These are phyloP conservation scores for Nissolia schottii DNA, from an alignment of 306 rosid genomes.

Conservation along the genomic window DNA sequence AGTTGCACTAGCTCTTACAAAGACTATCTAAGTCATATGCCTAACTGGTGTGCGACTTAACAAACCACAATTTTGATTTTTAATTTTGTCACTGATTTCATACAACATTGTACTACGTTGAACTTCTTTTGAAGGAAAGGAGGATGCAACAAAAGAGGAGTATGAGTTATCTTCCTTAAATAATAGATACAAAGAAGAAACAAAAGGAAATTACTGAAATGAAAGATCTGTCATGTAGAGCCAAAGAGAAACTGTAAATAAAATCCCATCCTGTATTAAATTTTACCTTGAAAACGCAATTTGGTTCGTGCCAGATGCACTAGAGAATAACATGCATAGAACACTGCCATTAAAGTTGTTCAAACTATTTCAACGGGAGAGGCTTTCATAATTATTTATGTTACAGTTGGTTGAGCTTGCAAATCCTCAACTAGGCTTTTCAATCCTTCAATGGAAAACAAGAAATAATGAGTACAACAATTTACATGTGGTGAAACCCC, in stretches of 20 bases:
- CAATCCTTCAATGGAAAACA: not conserved
- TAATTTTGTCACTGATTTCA: no score
- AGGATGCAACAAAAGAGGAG: not conserved
- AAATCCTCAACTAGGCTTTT: no score
- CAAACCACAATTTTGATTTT: no score
- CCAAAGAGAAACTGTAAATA: not conserved
- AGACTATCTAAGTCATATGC: no score
- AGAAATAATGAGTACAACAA: not conserved
- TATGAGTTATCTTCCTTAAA: not conserved
- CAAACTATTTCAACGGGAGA: no score
- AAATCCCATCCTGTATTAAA: not conserved
- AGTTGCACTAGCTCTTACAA: no score
- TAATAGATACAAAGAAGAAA: not conserved
- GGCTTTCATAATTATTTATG: no score
- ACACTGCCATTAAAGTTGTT: no score
- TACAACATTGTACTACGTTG: no score
- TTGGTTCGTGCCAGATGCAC: not conserved
- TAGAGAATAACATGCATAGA: no score
- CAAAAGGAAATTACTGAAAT: not conserved
- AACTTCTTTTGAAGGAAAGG: not conserved
- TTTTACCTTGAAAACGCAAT: not conserved
- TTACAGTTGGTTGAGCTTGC: no score
- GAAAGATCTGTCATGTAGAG: not conserved
- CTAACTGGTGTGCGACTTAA: no score
- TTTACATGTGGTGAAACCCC: not conserved